phyloP scores from a whole-genome alignment of 805 yeast genomes.

The Pichia membranifaciens region DNA sequence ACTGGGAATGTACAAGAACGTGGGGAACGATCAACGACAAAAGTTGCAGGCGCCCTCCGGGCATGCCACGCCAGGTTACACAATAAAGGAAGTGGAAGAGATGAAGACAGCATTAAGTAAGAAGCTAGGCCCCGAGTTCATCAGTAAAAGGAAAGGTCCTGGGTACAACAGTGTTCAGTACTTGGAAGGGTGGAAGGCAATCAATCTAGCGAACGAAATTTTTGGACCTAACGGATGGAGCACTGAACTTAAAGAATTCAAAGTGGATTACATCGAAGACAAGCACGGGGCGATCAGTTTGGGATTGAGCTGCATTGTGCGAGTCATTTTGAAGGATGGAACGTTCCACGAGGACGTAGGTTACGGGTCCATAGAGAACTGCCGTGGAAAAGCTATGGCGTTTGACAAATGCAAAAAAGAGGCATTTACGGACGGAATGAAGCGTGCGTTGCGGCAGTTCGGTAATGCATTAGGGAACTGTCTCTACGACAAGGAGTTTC shows the following conservation, averaged over 20 bases:
- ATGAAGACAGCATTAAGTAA: slow-evolving; percentile 29
- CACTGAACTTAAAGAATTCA: slow-evolving; percentile 59
- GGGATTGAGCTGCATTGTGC: slow-evolving; percentile 66
- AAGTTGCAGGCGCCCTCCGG: slow-evolving; percentile 4
- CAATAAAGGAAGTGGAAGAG: slow-evolving; percentile 24
- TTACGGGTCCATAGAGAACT: slow-evolving; percentile 66
- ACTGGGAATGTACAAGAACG: slow-evolving; percentile 2
- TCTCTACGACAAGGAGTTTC: slow-evolving; percentile 67
- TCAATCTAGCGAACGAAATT: slow-evolving; percentile 71
- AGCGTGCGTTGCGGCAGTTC: slow-evolving; percentile 71
- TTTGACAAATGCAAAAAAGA: slow-evolving; percentile 78
- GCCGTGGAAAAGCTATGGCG: slow-evolving; percentile 64
- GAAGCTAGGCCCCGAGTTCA: slow-evolving; percentile 69
- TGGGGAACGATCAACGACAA: slow-evolving; percentile 9
- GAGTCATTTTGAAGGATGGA: slow-evolving; percentile 74
- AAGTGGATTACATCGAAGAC: slow-evolving; percentile 67
- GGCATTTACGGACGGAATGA: slow-evolving; percentile 79
- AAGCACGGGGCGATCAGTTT: slow-evolving; percentile 51
- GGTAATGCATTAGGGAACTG: slow-evolving; percentile 81
- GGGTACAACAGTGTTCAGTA: slow-evolving; percentile 66
- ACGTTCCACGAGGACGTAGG: slow-evolving; percentile 77
- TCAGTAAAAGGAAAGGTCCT: slow-evolving; percentile 70
- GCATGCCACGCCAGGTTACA: slow-evolving; percentile 12
- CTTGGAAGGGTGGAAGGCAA: slow-evolving; percentile 80
- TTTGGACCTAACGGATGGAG: slow-evolving; percentile 85